Base-by-base conservation (phyloP, 2,329 filamentous ascomycete species). In the Fusarium stilboides region DNA sequence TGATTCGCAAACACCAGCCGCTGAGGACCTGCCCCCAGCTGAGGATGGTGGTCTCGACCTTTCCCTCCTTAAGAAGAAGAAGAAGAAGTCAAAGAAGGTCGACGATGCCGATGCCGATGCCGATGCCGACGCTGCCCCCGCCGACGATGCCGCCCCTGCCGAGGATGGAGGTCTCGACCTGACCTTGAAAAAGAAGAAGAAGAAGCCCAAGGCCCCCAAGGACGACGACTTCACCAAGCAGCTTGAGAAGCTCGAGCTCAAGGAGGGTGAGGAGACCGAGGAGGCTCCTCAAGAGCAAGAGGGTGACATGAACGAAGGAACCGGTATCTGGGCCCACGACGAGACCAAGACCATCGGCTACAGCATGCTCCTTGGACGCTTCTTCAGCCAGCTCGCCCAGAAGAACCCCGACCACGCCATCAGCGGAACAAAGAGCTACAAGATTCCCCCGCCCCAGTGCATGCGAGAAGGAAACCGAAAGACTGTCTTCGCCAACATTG, bases 401-500 rank as follows among this genome's bases (percentile, higher is more conserved):
- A 94, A 97, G 87, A 97, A 99, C 86, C 96, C 96, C 75, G 96
- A 99, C 80, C 92, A 98, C 77, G 91, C 95, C 70, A 92, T 93
- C 68, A 93, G 90, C 80, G 94, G 94, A 72, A 90, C 91, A 77
- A 96, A 94, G 87, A 97, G 92, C 82, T 99, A 98, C 90, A 98
- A 98, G 90, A 99, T 99, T 75, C 96, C 96, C 53, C 96, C 96
- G 54, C 96, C 96, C 51, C 96, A 99, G 86, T 98, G 96, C 85
- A 90, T 98, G 79, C 94, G 96, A 85, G 96, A 99, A 94, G 96
- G 96, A 81, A 99, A 99, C 90, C 97, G 97, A 89, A 97, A 97
- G 91, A 99, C 96, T 68, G 97, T 99, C 78, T 99, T 99, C 78
- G 96, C 95, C 86, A 99, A 99, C 86, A 96, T 99, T 78, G 90